A percentile compares a stretch with the other conserved stretches of the same genome.
Conservation (phyloP, 345 rosid species). For the Microthlaspi erraticum region DNA sequence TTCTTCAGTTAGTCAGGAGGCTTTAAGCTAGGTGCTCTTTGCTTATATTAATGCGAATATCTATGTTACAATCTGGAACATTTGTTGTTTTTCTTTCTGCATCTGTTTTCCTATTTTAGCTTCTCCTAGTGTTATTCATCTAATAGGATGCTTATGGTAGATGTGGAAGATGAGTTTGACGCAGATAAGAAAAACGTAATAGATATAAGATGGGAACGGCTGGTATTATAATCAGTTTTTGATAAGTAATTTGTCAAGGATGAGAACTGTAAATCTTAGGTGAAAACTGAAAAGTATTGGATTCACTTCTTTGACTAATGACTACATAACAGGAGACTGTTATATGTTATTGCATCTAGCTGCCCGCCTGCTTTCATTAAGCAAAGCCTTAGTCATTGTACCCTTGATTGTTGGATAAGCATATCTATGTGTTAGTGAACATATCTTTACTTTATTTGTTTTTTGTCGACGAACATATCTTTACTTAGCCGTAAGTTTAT, state of each 20-base stretch:
- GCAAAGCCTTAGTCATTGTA: slow-evolving; percentile 57
- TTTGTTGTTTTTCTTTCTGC: not conserved
- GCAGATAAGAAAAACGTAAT: slow-evolving; percentile 15
- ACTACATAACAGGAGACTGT: slow-evolving; percentile 48
- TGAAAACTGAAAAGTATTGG: slow-evolving; percentile 39
- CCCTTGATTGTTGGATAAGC: slow-evolving; percentile 39
- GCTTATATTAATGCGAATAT: not conserved
- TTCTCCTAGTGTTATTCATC: slow-evolving; percentile 70
- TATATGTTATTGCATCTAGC: slow-evolving; percentile 57
- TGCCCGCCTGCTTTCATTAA: slow-evolving; percentile 57
- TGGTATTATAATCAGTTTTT: not conserved
- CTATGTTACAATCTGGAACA: not conserved
- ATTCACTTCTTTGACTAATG: slow-evolving; percentile 50
- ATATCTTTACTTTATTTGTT: not conserved
- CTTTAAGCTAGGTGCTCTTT: not conserved
- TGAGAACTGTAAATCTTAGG: slow-evolving; percentile 62
- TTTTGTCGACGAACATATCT: too few species aligned
- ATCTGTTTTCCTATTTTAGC: slow-evolving; percentile 51
- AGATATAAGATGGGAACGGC: not conserved
- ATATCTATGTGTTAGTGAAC: slow-evolving; percentile 31
- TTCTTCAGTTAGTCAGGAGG: slow-evolving; percentile 15
- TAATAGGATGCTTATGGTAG: slow-evolving; percentile 59
- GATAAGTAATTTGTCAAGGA: slow-evolving; percentile 47
- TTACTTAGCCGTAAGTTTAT: too few species aligned
- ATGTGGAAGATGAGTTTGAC: slow-evolving; percentile 68